Base-by-base conservation (phyloP, 768 basidiomycete genomes). In the Rhodotorula sphaerocarpa region DNA sequence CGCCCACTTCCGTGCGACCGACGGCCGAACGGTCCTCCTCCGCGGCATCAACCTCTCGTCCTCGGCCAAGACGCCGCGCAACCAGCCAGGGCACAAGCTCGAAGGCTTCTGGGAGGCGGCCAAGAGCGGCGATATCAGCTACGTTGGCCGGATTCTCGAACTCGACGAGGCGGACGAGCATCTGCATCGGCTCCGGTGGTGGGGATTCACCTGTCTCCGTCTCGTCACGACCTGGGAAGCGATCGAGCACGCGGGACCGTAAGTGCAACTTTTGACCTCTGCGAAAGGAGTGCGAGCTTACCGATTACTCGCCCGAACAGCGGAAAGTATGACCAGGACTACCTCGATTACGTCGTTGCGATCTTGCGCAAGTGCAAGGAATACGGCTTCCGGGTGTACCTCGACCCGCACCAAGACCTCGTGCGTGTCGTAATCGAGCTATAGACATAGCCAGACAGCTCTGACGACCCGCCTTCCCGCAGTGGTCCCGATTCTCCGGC, bases 401-500 rank as follows among this genome's bases (percentile, higher is more conserved):
- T 99, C 78, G 91, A 96, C 71, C 90, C 93, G 9, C 93, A 99
- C 75, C 95, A 99, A 75, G 93, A 99, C 72, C 81, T 82, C 45
- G 92, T 95, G 73, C 73, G 90, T 82, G 3, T 28, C 25, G 34
- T 14, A 9, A 21, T 5, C 25, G 33, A n/a, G 50, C 46, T 28
- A 5, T 18, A 28, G 20, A 30, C n/a, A n/a, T n/a, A n/a, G n/a
- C 44, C 7, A 12, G 11, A 2, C 14, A 7, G 31, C 39, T 25
- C 33, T 53, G 23, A 57, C 41, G 44, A 18, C 23, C 25, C 16
- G 15, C 39, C n/a, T 27, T 3, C 6, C 14, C n/a, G 7, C 70
- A 93, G 87, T 97, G 90, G 87, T 93, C 91, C 3, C 87, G 93
- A 47, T 93, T 90, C 78, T 86, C 87, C 23, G 90, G 90, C 25